Conservation (phyloP, 2,329 filamentous ascomycete genomes). For the Apiospora malaysiana region DNA sequence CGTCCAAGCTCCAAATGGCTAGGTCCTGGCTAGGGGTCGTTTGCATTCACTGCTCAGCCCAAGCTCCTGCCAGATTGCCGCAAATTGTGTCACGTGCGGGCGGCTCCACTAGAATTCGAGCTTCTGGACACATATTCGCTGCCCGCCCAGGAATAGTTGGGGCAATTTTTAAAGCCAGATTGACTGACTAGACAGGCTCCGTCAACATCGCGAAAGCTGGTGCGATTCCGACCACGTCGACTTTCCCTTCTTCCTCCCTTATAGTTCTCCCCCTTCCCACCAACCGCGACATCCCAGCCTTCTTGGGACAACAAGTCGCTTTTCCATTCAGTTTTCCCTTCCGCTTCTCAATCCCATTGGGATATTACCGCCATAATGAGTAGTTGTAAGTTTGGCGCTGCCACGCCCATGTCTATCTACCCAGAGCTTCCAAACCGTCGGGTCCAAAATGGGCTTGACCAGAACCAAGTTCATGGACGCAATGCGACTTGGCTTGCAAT, state of each 20-base stretch:
- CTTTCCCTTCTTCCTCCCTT: conserved; percentile 21
- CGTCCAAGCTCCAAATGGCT: background rate
- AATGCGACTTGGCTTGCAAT: background rate
- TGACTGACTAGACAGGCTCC: conserved; percentile 10
- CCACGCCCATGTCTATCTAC: background rate
- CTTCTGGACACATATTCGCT: conserved; percentile 23
- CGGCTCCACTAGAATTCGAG: background rate
- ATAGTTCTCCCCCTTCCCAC: conserved; percentile 28
- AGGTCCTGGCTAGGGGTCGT: no score
- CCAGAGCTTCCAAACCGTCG: background rate
- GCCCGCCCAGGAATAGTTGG: conserved; percentile 5
- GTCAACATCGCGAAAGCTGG: conserved; percentile 20
- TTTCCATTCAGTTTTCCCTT: conserved; percentile 32
- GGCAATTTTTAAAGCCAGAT: conserved; percentile 23
- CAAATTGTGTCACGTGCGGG: conserved; percentile 14
- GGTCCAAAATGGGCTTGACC: background rate
- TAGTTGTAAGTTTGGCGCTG: conserved; percentile 41
- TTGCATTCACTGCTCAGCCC: no score
- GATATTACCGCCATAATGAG: conserved; percentile 39
- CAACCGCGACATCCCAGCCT: conserved; percentile 20
- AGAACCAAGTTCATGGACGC: background rate
- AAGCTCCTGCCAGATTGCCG: conserved; percentile 4
- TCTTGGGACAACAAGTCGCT: conserved; percentile 19
- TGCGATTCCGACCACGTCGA: conserved; percentile 23
- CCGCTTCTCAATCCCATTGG: conserved; percentile 27